Conservation (phyloP, 1,284 basidiomycete genomes). For the Rhodotorula mucilaginosa region DNA sequence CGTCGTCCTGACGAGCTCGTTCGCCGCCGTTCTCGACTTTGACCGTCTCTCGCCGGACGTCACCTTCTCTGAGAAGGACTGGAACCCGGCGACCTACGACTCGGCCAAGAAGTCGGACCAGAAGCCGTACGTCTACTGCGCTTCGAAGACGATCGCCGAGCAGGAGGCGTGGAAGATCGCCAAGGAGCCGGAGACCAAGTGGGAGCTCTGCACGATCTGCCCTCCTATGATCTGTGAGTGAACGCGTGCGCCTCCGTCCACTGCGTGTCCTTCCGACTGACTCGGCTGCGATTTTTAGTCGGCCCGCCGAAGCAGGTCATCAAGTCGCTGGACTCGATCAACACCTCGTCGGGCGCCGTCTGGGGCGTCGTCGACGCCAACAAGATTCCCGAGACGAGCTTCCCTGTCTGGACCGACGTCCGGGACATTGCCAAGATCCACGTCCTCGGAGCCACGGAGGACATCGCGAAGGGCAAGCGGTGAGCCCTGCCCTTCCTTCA, state of each 20-base stretch:
- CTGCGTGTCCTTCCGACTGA: neutral
- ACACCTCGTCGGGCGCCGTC: slow-evolving; percentile 55
- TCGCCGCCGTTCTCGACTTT: slow-evolving; percentile 55
- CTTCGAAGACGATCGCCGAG: slow-evolving; percentile 67
- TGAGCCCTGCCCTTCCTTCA: neutral
- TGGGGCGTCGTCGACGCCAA: slow-evolving; percentile 51
- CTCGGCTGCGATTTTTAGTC: slow-evolving; percentile 10
- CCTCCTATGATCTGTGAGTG: slow-evolving; percentile 29
- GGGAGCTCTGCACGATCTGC: slow-evolving; percentile 14
- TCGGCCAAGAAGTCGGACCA: slow-evolving; percentile 55
- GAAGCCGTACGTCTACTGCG: slow-evolving; percentile 19
- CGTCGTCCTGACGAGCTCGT: slow-evolving; percentile 66
- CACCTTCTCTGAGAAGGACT: slow-evolving; percentile 55
- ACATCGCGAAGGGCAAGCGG: slow-evolving; percentile 62
- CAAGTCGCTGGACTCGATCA: slow-evolving; percentile 54
- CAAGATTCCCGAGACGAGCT: slow-evolving; percentile 43
- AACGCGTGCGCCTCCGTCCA: too few species aligned
- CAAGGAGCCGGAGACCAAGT: slow-evolving; percentile 56
- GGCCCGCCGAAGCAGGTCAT: slow-evolving; percentile 59
- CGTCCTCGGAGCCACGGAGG: slow-evolving; percentile 56
- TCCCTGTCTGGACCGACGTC: slow-evolving; percentile 58
- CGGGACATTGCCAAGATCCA: slow-evolving; percentile 64
- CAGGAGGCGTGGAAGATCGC: slow-evolving; percentile 60
- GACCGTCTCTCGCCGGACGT: slow-evolving; percentile 40
- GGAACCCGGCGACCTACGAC: slow-evolving; percentile 63